phyloP scores from a whole-genome alignment of 2,329 filamentous ascomycete species.

The Davidsoniella eucalypti region DNA sequence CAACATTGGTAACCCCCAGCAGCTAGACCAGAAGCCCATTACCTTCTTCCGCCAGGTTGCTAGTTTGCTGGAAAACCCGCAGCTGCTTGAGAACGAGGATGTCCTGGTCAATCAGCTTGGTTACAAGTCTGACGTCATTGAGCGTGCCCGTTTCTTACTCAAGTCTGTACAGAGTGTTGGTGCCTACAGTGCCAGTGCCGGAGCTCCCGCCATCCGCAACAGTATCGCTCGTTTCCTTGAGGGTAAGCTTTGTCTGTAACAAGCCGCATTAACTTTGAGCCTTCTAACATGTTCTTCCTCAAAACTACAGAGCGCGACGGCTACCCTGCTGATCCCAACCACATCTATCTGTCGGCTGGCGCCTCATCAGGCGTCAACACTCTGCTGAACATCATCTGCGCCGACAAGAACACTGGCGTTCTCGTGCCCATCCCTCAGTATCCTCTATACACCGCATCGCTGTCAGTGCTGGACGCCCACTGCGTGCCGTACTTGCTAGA shows the following conservation, averaged over 20 bases:
- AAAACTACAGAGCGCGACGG: conserved; percentile 55
- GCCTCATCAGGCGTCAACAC: conserved; percentile 93
- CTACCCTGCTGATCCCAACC: conserved; percentile 60
- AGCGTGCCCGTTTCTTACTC: conserved; percentile 64
- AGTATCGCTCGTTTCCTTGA: conserved; percentile 89
- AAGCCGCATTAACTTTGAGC: neutral
- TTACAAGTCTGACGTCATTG: conserved; percentile 81
- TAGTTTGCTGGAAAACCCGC: conserved; percentile 80
- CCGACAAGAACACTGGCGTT: conserved; percentile 59
- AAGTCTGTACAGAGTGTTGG: conserved; percentile 79
- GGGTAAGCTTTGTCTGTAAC: conserved; percentile 32
- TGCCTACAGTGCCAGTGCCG: conserved; percentile 89
- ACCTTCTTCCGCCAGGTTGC: conserved; percentile 98
- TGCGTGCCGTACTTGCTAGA: conserved; percentile 91
- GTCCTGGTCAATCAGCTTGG: conserved; percentile 59
- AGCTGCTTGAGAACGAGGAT: conserved; percentile 65
- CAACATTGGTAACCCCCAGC: conserved; percentile 98
- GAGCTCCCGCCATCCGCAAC: conserved; percentile 70
- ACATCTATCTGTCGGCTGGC: conserved; percentile 82
- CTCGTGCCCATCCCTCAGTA: conserved; percentile 96
- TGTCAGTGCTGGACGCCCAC: conserved; percentile 67
- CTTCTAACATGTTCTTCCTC: neutral
- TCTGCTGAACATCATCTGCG: conserved; percentile 76
- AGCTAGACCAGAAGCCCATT: conserved; percentile 96
- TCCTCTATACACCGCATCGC: conserved; percentile 87